Base-by-base conservation (phyloP, 805 yeast genomes). In the Henningerozyma blattae region DNA sequence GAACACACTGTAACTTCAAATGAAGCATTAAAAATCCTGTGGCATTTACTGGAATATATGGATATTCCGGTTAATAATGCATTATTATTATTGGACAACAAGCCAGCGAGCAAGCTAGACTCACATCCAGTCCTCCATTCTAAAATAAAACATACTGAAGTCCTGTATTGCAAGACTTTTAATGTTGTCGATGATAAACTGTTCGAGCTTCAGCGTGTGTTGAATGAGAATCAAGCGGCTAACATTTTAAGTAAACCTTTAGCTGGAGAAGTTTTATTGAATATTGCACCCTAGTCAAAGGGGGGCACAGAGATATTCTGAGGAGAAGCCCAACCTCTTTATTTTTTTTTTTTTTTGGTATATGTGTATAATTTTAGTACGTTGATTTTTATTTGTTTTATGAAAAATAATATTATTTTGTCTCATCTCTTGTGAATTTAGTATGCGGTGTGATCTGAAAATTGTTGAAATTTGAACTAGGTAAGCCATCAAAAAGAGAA, bases 121-220 rank as follows among this genome's bases (percentile, higher is more conserved):
- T 28, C 31, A 17, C 33, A 37, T 27, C 40, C 38, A 3, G 26
- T 30, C 3, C 25, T 27, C 15, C 38, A 35, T 28, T 30, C 33
- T 6, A 31, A 33, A 15, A 39, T 39, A 9, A 38, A 39, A 28
- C 45, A 41, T 27, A 34, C 36, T 15, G 32, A n/a, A 1, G 10
- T 34, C 3, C 34, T 32, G 6, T 33, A 39, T 20, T 40, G 39
- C 18, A 28, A 33, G 14, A 36, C 36, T 3, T 18, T 41, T 18
- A 28, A 39, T 9, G 18, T 25, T 5, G 35, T 36, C 5, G 30
- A 22, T 4, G 18, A 36, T 12, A 33, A 31, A 4, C 9, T 18
- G 3, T 22, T 38, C 2, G 29, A 27, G 12, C 7, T 38, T 0
- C 5, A 29, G 10, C 27, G 24, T 34, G 38, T 38, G 6, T 26